Evolutionary conservation across 768 basidiomycete species (phyloP).

Genomic region (Saitozyma podzolica): DNA sequence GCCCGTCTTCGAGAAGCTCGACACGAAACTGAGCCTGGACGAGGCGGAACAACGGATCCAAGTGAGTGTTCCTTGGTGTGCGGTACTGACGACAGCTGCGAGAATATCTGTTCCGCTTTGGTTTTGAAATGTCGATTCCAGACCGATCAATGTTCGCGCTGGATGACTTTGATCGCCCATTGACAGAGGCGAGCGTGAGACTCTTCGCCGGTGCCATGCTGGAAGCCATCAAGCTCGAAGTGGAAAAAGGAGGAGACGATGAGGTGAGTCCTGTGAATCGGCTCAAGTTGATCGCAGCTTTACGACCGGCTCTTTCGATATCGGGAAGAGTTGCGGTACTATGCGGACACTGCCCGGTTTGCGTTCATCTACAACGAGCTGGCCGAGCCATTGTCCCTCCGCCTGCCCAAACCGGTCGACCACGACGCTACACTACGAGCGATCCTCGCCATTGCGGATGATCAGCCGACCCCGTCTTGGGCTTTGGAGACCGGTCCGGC

Average conservation of each 20-base stretch:
- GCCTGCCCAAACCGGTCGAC: conserved; percentile 13
- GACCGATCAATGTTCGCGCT: conserved; percentile 29
- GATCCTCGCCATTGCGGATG: conserved; percentile 22
- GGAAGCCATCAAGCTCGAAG: conserved; percentile 31
- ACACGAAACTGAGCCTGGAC: conserved; percentile 23
- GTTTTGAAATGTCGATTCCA: conserved; percentile 20
- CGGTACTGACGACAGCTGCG: conserved; percentile 27
- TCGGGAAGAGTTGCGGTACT: conserved; percentile 41
- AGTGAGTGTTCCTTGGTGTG: conserved; percentile 16
- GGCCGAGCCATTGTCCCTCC: conserved; percentile 15
- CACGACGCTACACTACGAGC: conserved; percentile 23
- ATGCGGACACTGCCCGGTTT: conserved; percentile 43
- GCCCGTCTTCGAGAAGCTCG: conserved; percentile 35
- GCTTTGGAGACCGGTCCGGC: conserved; percentile 27
- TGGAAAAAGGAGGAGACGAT: conserved; percentile 13
- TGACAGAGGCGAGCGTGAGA: conserved; percentile 37
- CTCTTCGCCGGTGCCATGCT: conserved; percentile 39
- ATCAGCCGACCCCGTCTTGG: conserved; percentile 26
- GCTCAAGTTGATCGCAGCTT: neutral
- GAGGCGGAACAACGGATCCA: conserved; percentile 33
- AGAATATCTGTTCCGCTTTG: conserved; percentile 36
- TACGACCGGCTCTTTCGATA: conserved; percentile 7
- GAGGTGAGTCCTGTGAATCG: conserved; percentile 17
- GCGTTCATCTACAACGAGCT: conserved; percentile 24
- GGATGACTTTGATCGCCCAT: conserved; percentile 43